Percentiles rank a stretch among this genome's conserved stretches.
phyloP scores from a whole-genome alignment of 2,329 filamentous ascomycete species.

The Decorospora gaudefroyi region DNA sequence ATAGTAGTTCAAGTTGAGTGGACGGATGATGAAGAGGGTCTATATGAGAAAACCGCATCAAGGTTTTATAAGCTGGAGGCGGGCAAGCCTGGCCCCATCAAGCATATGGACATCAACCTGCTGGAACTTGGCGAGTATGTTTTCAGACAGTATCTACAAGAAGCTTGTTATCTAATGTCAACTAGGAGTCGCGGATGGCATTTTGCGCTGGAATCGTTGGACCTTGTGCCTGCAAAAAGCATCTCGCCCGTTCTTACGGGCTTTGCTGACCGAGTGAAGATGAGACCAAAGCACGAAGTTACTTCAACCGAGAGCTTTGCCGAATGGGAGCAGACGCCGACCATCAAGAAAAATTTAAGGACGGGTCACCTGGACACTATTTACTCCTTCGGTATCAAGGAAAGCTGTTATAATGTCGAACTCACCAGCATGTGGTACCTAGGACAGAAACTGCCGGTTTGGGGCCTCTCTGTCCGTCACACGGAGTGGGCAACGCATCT shows the following conservation, averaged over 20 bases:
- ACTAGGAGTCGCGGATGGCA: slow-evolving; percentile 36
- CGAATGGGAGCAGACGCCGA: slow-evolving; percentile 23
- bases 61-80: slow-evolving; percentile 30
- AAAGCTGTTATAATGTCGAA: slow-evolving; percentile 38
- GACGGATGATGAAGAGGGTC: slow-evolving; percentile 38
- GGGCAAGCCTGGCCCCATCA: slow-evolving; percentile 17
- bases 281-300: slow-evolving; percentile 23
- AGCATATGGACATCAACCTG: slow-evolving; percentile 42
- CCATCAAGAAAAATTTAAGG: slow-evolving; percentile 17
- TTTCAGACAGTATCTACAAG: too few species aligned
- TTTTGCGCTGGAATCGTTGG: slow-evolving; percentile 38
- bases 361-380: slow-evolving; percentile 32
- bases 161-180: slow-evolving; percentile 9
- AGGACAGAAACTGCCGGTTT: slow-evolving; percentile 24
- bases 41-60: slow-evolving; percentile 35
- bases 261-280: slow-evolving; percentile 30
- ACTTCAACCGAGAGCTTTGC: slow-evolving; percentile 25
- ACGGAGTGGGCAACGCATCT: slow-evolving; percentile 38
- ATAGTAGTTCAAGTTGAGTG: slow-evolving; percentile 40
- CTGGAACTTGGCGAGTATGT: slow-evolving; percentile 40
- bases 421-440: slow-evolving; percentile 38
- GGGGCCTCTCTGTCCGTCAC: slow-evolving; percentile 41
- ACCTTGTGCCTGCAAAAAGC: slow-evolving; percentile 14
- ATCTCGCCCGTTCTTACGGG: slow-evolving; percentile 28
- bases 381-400: slow-evolving; percentile 37